These are phyloP conservation scores for Dactylellina haptotyla DNA, from an alignment of 2,329 filamentous ascomycete species.

Conservation along the genomic window DNA sequence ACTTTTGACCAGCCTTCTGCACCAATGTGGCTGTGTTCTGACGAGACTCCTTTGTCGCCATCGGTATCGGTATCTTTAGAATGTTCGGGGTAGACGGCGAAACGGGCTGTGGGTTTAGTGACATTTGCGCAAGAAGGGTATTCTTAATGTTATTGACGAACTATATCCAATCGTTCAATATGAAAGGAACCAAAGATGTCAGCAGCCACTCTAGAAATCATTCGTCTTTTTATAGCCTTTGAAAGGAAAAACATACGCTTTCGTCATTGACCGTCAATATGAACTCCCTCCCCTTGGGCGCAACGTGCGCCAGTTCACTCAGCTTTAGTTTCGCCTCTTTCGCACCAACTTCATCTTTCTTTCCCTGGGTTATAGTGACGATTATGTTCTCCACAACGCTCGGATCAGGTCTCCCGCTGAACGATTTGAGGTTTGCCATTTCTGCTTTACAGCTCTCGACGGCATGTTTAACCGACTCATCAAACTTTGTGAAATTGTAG, in stretches of 20 bases:
- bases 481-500: slow-evolving; percentile 47
- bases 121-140: slow-evolving; percentile 36
- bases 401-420: slow-evolving; percentile 46
- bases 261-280: slow-evolving; percentile 52
- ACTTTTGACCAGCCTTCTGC: slow-evolving; percentile 44
- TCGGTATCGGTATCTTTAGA: slow-evolving; percentile 46
- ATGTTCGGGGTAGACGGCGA: slow-evolving; percentile 47
- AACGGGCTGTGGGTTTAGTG: slow-evolving; percentile 46
- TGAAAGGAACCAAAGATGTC: background rate
- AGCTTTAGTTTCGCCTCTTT: slow-evolving; percentile 47
- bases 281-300: slow-evolving; percentile 47
- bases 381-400: slow-evolving; percentile 41
- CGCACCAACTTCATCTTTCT: slow-evolving; percentile 34
- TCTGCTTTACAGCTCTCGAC: slow-evolving; percentile 31
- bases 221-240: background rate
- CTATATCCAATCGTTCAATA: slow-evolving; percentile 4
- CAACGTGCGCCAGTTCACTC: slow-evolving; percentile 42
- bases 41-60: slow-evolving; percentile 44
- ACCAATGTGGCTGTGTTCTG: slow-evolving; percentile 37
- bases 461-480: slow-evolving; percentile 50
- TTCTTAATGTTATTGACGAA: slow-evolving; percentile 51
- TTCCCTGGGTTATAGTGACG: slow-evolving; percentile 38
- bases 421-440: slow-evolving; percentile 38
- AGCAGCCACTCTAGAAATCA: background rate
- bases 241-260: slow-evolving; percentile 18